These are phyloP conservation scores for Inga oerstediana DNA, from an alignment of 306 rosid species.

Conservation along the genomic window DNA sequence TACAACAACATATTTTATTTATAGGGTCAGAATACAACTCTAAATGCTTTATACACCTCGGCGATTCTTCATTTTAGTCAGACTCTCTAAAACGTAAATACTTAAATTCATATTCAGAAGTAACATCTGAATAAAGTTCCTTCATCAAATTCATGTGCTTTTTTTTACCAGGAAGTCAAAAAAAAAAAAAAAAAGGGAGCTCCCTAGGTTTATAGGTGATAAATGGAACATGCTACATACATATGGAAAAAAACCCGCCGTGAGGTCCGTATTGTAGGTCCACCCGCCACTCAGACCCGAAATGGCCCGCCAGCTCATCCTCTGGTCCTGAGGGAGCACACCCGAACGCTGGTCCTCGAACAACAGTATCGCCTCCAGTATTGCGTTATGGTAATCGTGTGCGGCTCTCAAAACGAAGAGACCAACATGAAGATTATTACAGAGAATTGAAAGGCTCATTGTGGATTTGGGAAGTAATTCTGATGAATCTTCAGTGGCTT, in stretches of 20 bases:
- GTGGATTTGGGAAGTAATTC: neutral
- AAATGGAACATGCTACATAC: neutral
- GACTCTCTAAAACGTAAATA: neutral
- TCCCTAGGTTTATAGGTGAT: neutral
- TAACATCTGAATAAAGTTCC: neutral
- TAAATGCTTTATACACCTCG: neutral
- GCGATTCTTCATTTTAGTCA: neutral
- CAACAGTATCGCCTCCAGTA: conserved; percentile 72
- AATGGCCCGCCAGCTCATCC: conserved; percentile 60
- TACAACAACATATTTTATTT: neutral
- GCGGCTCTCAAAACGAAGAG: neutral
- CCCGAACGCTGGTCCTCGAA: conserved; percentile 95
- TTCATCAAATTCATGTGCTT: conserved; percentile 1
- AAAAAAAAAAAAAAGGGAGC: neutral
- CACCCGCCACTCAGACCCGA: conserved; percentile 83
- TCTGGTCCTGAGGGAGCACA: conserved; percentile 64
- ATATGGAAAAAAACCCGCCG: conserved; percentile 48
- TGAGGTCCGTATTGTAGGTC: conserved; percentile 65
- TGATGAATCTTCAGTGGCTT: neutral
- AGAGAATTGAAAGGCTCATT: conserved; percentile 27
- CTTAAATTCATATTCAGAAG: conserved; percentile 1
- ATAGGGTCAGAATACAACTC: neutral
- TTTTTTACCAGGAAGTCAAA: neutral
- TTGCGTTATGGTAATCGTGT: conserved; percentile 73
- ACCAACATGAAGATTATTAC: neutral